Conservation (phyloP, 257 asterid genomes). For the Ilex aquifolium region DNA sequence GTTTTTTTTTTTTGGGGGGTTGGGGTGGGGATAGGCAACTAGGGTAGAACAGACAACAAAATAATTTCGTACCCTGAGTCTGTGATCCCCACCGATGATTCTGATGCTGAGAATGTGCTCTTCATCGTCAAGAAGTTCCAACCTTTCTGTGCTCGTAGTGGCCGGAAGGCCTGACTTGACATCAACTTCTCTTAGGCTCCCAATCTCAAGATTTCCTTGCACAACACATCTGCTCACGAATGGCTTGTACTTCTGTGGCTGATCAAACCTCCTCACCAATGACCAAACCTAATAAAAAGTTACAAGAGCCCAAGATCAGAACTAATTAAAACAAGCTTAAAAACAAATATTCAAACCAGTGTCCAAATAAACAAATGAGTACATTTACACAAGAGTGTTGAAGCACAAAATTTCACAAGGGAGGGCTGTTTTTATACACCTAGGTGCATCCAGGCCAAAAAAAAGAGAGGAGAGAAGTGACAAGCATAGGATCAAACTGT, state of each 20-base stretch:
- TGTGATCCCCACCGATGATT: conserved; percentile 79
- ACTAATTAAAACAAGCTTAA: conserved; percentile 4
- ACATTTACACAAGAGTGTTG: no score
- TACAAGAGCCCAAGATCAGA: conserved; percentile 11
- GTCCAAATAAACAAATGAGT: no score
- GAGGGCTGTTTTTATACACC: no score
- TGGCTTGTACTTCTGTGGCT: conserved; percentile 81
- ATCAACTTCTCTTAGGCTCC: conserved; percentile 76
- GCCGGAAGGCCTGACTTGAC: conserved; percentile 86
- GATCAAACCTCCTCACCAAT: conserved; percentile 74
- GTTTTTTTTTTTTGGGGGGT: no score
- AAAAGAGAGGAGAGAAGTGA: no score
- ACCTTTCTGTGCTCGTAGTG: conserved; percentile 79
- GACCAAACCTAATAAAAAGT: conserved; percentile 73
- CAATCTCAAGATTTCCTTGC: conserved; percentile 62
- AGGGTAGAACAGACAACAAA: no score
- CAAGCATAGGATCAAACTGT: no score
- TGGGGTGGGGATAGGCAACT: no score
- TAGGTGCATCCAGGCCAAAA: no score
- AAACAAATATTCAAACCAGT: background rate
- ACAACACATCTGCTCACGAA: conserved; percentile 65
- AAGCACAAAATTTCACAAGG: no score
- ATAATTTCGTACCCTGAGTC: conserved; percentile 51
- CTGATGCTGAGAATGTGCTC: conserved; percentile 64
- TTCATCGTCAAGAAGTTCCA: conserved; percentile 80